These are phyloP conservation scores for Penicillium roqueforti DNA, from an alignment of 495 filamentous ascomycete genomes.

Conservation along the genomic window DNA sequence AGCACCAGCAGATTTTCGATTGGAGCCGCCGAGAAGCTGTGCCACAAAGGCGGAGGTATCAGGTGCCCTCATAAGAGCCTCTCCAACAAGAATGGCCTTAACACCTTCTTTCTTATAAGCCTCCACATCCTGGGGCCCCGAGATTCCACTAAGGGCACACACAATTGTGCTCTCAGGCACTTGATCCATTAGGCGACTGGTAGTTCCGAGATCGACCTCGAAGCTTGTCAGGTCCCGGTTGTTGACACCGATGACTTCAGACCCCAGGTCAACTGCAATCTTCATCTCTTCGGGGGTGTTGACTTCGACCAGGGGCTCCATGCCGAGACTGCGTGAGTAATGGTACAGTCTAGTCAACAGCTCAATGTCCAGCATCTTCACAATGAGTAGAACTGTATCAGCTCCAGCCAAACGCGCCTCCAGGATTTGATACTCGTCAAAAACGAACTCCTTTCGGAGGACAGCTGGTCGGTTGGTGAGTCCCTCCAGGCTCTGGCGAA, in stretches of 20 bases:
- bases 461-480: constrained; percentile 90
- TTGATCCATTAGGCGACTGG: constrained; percentile 80
- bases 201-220: constrained; percentile 93
- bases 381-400: constrained; percentile 92
- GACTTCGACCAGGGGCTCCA: constrained; percentile 97
- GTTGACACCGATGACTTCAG: constrained; percentile 97
- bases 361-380: constrained; percentile 87
- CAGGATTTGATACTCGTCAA: constrained; percentile 97
- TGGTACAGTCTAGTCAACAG: constrained; percentile 75
- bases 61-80: constrained; percentile 87
- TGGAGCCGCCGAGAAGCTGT: constrained; percentile 64
- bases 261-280: constrained; percentile 76
- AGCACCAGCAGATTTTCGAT: constrained; percentile 18
- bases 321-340: constrained; percentile 85
- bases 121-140: constrained; percentile 82
- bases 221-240: constrained; percentile 95
- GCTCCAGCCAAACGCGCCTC: constrained; percentile 92
- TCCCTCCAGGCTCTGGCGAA: constrained; percentile 79
- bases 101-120: constrained; percentile 85
- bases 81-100: constrained; percentile 88
- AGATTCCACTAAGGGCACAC: constrained; percentile 92
- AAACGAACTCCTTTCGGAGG: constrained; percentile 94
- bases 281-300: constrained; percentile 93
- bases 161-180: constrained; percentile 84
- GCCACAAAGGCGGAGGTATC: constrained; percentile 77